These are phyloP conservation scores for Penicillium daleae DNA, from an alignment of 495 filamentous ascomycete species.

Conservation along the genomic window DNA sequence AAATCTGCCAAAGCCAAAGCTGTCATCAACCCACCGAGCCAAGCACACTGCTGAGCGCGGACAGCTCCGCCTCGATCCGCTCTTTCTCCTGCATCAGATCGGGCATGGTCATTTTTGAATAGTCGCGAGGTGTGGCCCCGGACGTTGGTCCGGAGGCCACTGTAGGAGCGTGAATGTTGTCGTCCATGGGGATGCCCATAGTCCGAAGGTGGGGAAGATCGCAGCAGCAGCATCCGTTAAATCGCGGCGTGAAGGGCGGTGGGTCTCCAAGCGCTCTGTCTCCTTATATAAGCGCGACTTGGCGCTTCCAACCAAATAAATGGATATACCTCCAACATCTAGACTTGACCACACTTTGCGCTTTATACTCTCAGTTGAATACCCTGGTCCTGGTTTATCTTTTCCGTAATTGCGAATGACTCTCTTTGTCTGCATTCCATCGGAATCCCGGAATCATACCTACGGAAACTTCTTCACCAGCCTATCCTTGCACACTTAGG, in stretches of 20 bases:
- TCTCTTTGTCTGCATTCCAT: neutral
- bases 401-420: neutral
- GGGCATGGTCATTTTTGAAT: constrained; percentile 61
- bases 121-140: constrained; percentile 55
- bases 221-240: constrained; percentile 19
- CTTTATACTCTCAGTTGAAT: neutral
- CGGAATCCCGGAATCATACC: neutral
- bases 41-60: constrained; percentile 80
- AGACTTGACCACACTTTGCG: neutral
- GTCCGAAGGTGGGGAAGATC: constrained; percentile 25
- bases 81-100: constrained; percentile 77
- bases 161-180: constrained; percentile 72
- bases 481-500: neutral
- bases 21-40: constrained; percentile 67
- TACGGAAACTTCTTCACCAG: neutral
- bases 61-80: constrained; percentile 80
- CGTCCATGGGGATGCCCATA: constrained; percentile 63
- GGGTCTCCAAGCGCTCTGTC: constrained; percentile 16
- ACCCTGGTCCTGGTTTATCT: neutral
- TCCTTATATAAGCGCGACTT: constrained; percentile 24
- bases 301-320: constrained; percentile 12
- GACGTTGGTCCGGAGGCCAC: constrained; percentile 73
- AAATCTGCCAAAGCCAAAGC: constrained; percentile 2
- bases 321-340: neutral
- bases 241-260: constrained; percentile 18